Percentiles rank a stretch among this genome's conserved stretches.
phyloP scores from a whole-genome alignment of 495 filamentous ascomycete species.

The Viridothelium virens region DNA sequence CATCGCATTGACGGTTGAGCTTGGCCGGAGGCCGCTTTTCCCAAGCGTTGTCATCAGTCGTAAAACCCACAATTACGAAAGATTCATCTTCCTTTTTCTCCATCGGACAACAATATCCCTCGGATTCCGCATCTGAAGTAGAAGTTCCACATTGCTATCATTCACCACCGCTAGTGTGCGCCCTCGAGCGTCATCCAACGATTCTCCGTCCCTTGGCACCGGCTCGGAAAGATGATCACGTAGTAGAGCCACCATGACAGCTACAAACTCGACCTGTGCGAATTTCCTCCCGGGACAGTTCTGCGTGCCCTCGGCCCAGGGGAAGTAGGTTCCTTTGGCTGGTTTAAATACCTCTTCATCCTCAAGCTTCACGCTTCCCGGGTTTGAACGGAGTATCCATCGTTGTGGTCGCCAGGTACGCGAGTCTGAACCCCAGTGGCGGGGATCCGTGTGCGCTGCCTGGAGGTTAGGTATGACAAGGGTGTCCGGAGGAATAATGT shows the following conservation, averaged over 20 bases:
- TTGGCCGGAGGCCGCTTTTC: constrained; percentile 27
- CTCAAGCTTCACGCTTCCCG: too few relatives aligned
- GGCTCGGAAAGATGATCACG: constrained; percentile 33
- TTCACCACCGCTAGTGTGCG: constrained; percentile 32
- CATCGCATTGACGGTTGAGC: constrained; percentile 28
- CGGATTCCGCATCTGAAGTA: constrained; percentile 40
- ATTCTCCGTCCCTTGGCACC: constrained; percentile 29
- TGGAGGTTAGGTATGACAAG: constrained; percentile 33
- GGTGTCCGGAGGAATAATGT: constrained; percentile 29
- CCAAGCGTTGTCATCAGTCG: constrained; percentile 26
- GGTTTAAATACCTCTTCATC: constrained; percentile 15
- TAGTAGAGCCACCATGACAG: constrained; percentile 33
- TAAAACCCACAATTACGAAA: too few relatives aligned
- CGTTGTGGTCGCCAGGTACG: constrained; percentile 33
- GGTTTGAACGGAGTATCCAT: constrained; percentile 19
- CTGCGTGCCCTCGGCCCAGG: constrained; percentile 19
- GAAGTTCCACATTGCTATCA: constrained; percentile 33
- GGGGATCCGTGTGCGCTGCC: constrained; percentile 38
- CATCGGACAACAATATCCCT: constrained; percentile 25
- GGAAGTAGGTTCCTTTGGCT: constrained; percentile 13
- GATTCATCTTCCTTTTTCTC: constrained; percentile 15
- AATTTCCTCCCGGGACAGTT: constrained; percentile 21
- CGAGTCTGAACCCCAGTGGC: constrained; percentile 41
- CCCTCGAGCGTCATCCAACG: constrained; percentile 26
- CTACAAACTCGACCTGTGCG: constrained; percentile 23